These are phyloP conservation scores for Podospora pseudocomata DNA, from an alignment of 495 filamentous ascomycete genomes.

Conservation along the genomic window DNA sequence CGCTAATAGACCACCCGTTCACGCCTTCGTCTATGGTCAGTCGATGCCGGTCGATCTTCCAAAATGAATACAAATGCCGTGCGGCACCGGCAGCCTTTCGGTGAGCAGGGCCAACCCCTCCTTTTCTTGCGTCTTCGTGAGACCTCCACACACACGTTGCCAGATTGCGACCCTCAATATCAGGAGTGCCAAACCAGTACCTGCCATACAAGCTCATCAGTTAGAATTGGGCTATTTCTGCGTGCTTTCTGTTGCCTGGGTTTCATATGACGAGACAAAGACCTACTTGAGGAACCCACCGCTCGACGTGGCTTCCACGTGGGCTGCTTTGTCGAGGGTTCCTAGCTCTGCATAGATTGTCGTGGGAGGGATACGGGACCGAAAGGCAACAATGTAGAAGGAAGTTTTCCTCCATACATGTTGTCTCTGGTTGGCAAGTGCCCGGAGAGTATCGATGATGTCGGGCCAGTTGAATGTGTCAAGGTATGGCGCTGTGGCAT, in stretches of 20 bases:
- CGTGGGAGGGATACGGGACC: conserved; percentile 61
- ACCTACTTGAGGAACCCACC: conserved; percentile 77
- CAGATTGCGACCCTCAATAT: conserved; percentile 61
- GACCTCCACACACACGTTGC: conserved; percentile 77
- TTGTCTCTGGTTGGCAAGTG: conserved; percentile 42
- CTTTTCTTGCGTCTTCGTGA: conserved; percentile 63
- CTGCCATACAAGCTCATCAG: conserved; percentile 32
- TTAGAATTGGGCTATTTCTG: neutral
- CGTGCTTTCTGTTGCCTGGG: conserved; percentile 1
- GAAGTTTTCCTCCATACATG: conserved; percentile 58
- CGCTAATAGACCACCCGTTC: conserved; percentile 54
- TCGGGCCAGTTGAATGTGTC: conserved; percentile 75
- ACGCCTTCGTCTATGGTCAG: conserved; percentile 57
- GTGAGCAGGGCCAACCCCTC: conserved; percentile 58
- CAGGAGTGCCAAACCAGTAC: conserved; percentile 76
- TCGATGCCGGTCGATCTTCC: conserved; percentile 61
- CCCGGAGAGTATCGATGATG: conserved; percentile 53
- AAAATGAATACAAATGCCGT: conserved; percentile 51
- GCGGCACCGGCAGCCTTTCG: conserved; percentile 50
- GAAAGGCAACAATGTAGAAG: conserved; percentile 83
- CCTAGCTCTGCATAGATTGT: conserved; percentile 61
- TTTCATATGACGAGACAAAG: conserved; percentile 8
- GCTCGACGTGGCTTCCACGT: conserved; percentile 68
- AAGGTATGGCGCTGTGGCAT: conserved; percentile 70
- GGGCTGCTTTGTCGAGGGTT: conserved; percentile 67